Conservation (phyloP, 768 basidiomycete species). For the Rossbeevera mucosa region DNA sequence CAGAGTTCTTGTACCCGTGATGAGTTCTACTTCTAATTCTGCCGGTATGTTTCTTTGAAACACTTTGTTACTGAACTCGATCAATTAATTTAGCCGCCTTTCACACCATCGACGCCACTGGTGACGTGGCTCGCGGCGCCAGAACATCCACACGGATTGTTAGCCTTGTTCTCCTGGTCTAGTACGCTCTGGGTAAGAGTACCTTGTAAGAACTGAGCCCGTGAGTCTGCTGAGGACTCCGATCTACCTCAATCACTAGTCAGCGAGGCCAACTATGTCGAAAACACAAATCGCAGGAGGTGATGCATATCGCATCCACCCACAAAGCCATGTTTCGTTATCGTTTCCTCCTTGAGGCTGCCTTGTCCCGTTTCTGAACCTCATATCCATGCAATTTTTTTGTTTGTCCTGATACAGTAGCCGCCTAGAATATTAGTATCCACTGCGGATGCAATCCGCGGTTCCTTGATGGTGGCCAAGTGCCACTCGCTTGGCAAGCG, state of each 20-base stretch:
- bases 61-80: neutral
- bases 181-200: slow-evolving; percentile 5
- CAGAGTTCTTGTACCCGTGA: neutral
- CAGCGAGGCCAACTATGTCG: neutral
- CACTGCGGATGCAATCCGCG: neutral
- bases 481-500: slow-evolving; percentile 1
- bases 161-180: slow-evolving; percentile 1
- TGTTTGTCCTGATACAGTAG: neutral
- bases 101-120: slow-evolving; percentile 2
- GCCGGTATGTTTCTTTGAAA: neutral
- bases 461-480: neutral
- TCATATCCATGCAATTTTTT: neutral
- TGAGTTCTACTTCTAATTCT: neutral
- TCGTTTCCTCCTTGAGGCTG: neutral
- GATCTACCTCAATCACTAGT: neutral
- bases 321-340: neutral
- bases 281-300: neutral
- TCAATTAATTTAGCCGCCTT: slow-evolving; percentile 1
- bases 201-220: neutral
- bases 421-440: neutral
- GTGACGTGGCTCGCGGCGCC: slow-evolving; percentile 7
- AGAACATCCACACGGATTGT: neutral
- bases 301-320: neutral
- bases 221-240: neutral
- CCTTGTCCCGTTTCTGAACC: neutral